Conservation (phyloP, 805 yeast species). For the Schizosaccharomyces osmophilus region DNA sequence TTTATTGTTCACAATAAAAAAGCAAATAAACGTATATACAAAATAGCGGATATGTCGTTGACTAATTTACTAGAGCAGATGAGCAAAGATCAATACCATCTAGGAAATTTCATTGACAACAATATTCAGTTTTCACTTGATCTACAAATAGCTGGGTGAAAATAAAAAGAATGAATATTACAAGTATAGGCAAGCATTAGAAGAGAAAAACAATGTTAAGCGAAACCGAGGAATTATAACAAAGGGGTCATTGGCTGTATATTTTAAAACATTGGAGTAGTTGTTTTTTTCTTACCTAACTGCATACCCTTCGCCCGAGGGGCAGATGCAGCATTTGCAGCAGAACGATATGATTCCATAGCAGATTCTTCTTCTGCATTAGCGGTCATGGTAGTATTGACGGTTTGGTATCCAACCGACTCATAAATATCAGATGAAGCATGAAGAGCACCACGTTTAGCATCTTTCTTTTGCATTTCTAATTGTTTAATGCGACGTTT, state of each 20-base stretch:
- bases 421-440: slow-evolving; percentile 5
- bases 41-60: too few relatives aligned
- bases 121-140: too few relatives aligned
- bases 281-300: slow-evolving; percentile 29
- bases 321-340: slow-evolving; percentile 13
- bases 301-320: slow-evolving; percentile 38
- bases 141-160: too few relatives aligned
- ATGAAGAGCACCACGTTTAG: slow-evolving; percentile 12
- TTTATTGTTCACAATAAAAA: too few relatives aligned
- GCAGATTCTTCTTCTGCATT: slow-evolving; percentile 6
- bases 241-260: background rate
- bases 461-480: slow-evolving; percentile 29
- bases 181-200: background rate
- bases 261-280: background rate
- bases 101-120: too few relatives aligned
- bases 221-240: background rate
- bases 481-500: slow-evolving; percentile 77
- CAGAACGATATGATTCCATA: slow-evolving; percentile 5
- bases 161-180: too few relatives aligned
- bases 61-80: too few relatives aligned
- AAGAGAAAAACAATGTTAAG: background rate
- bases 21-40: too few relatives aligned
- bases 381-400: slow-evolving; percentile 5
- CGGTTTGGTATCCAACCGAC: slow-evolving; percentile 6
- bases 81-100: too few relatives aligned